phyloP scores from a whole-genome alignment of 441 rosid genomes.

The Aleurites moluccanus region DNA sequence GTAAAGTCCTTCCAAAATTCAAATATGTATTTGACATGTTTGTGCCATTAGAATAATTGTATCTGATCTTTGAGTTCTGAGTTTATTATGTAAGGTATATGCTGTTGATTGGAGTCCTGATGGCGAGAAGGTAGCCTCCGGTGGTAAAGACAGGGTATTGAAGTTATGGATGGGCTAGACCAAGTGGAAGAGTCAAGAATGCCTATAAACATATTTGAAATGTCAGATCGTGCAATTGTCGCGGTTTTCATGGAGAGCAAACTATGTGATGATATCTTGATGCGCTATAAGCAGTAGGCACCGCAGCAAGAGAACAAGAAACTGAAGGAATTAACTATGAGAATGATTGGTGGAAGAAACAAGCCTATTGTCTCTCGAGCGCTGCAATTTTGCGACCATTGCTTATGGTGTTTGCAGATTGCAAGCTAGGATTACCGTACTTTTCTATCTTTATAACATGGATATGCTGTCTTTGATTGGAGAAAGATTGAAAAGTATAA shows the following conservation, averaged over 20 bases:
- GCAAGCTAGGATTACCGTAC: background rate
- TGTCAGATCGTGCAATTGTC: background rate
- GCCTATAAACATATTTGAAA: slow-evolving; percentile 1
- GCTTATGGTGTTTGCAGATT: background rate
- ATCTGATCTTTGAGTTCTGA: slow-evolving; percentile 15
- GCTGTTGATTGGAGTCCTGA: slow-evolving; percentile 99
- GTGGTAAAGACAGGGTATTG: slow-evolving; percentile 87
- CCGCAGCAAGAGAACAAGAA: background rate
- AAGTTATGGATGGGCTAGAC: slow-evolving; percentile 90
- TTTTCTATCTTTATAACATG: background rate
- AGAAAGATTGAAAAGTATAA: background rate
- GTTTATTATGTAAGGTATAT: slow-evolving; percentile 47
- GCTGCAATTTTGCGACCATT: background rate
- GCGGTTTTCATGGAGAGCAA: background rate
- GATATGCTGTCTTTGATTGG: background rate
- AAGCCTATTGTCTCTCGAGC: background rate
- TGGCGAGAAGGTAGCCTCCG: slow-evolving; percentile 97
- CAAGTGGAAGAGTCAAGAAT: background rate
- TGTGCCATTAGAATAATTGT: background rate
- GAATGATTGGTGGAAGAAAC: background rate
- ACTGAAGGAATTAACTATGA: background rate
- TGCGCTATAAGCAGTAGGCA: background rate
- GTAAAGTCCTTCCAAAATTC: slow-evolving; percentile 30
- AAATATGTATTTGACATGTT: background rate
- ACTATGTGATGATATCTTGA: background rate